Conservation (phyloP, 1,139 yeast species). For the Yamadazyma diospyri region DNA sequence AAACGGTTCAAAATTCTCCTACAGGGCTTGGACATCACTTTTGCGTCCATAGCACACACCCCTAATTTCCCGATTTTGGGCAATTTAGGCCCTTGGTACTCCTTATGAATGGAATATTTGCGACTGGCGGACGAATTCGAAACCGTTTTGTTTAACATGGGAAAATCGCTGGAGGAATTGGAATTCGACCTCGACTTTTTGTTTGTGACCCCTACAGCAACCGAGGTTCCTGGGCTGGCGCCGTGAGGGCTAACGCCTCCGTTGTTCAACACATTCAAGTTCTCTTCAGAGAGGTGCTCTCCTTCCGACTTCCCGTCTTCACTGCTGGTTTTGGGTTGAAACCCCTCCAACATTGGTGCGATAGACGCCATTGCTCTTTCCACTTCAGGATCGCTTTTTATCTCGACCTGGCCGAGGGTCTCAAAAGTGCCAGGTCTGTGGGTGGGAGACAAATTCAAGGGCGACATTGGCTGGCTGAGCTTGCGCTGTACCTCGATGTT, state of each 20-base stretch:
- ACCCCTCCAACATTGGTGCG: conserved; percentile 72
- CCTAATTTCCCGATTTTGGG: conserved; percentile 93
- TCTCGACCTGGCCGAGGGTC: conserved; percentile 6
- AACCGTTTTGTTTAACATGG: conserved; percentile 30
- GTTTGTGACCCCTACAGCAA: background rate
- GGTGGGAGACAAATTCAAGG: conserved; percentile 20
- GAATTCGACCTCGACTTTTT: conserved; percentile 22
- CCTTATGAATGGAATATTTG: conserved; percentile 45
- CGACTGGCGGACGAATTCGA: conserved; percentile 39
- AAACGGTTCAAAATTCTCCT: conserved; percentile 83
- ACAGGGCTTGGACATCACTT: conserved; percentile 94
- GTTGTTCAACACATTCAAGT: conserved; percentile 1
- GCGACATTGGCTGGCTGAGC: conserved; percentile 31
- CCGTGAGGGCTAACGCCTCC: background rate
- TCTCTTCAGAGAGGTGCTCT: conserved; percentile 1
- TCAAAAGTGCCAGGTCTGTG: conserved; percentile 5
- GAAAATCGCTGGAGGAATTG: conserved; percentile 18
- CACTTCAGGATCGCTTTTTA: conserved; percentile 16
- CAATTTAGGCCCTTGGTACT: conserved; percentile 44
- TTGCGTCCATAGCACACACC: conserved; percentile 98
- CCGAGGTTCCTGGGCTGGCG: background rate
- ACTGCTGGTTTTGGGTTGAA: conserved; percentile 68
- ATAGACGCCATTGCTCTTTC: conserved; percentile 70
- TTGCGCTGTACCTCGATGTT: conserved; percentile 12
- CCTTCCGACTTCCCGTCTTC: conserved; percentile 29